Evolutionary conservation across 495 filamentous ascomycete species (phyloP), one percentile per base, ranked within the genome.

Genomic region (Podospora pseudopauciseta): DNA sequence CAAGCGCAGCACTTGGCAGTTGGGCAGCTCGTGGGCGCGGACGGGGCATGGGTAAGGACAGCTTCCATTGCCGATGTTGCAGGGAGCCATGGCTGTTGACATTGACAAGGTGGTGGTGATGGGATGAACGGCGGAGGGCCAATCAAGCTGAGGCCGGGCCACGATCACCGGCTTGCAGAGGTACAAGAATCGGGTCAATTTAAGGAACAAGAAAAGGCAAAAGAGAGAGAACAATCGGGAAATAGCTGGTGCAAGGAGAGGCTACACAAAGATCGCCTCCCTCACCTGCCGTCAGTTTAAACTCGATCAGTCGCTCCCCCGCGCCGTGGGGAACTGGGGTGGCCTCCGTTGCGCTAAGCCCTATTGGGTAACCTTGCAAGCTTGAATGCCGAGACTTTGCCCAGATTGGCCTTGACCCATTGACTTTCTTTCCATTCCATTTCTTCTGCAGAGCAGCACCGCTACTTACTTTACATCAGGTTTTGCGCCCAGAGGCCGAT

Each of bases 261-360:
- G 13, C 7, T 49, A 49, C 39, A 49, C 39, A 49, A 13, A 49
- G 39, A 49, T 49, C 39, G 39, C 39, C 65, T 3, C 34, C 64
- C 34, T 64, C 65, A 65, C 60, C 63, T 71, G 72, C 70, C 67
- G 72, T 73, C 60, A 68, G 68, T 67, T 71, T 74, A 70, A 71
- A 64, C 67, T 72, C 57, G 19, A 39, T 63, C 61, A n/a, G 32
- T 63, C 61, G 32, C 32, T 59, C 62, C 61, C 59, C n/a, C 28
- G 61, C 53, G 19, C 30, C 30, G 30, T 32, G 30, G 30, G 30
- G 30, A 32, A 32, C 4, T 67, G 60, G 64, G 60, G 57, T 57
- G 66, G 26, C 30, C 65, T 23, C 63, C 66, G 49, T 32, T 34
- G 58, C 65, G 11, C 59, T 28, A 63, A 55, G 57, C 74, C 68